Base-by-base conservation (phyloP, 176 grass and related monocot genomes). In the Secale cereale region DNA sequence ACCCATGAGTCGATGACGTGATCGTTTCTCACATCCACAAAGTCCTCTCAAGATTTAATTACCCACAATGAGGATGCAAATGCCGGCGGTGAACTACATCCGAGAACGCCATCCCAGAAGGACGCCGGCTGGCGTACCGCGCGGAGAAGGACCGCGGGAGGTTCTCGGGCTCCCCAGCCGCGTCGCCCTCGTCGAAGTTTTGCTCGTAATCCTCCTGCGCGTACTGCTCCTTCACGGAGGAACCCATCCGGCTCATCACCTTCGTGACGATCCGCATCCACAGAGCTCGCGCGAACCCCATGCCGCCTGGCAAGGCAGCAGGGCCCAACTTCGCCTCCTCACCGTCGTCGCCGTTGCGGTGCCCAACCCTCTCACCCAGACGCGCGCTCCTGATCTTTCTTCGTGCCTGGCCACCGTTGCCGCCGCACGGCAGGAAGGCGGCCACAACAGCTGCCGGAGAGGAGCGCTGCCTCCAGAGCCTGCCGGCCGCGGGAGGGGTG, bases 121-220 rank as follows among this genome's bases (percentile, higher is more conserved):
- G 69, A 45, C 70, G 79, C 20, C 22, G 74, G 40, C 39, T 54
- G 4, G 84, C 78, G 71, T 90, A 90, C 40, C 85, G 74, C 10
- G 79, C 82, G 5, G 87, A 90, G 83, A 94, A 94, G 3, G 90
- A 94, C 2, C 90, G 83, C 28, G 65, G 11, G 26, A 94, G 82
- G 56, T 94, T 77, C 41, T 94, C 87, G 14, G 82, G 89, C 80
- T 97, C 89, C 66, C 4, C 69, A 10, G n/a, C 70, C 3, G 40
- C 37, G 69, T 31, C 68, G 71, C 87, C 91, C 11, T 94, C 85
- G 87, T 97, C 94, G 82, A 97, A 93, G 85, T 97, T 97, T 81
- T 91, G 82, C 36, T 65, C 79, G 61, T 97, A 91, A 9, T 90
- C 83, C 36, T 86, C 56, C 10, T 90, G 45, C 80, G 80, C 81